Evolutionary conservation across 345 rosid species (phyloP), one percentile per base, ranked within the genome.

Genomic region (Hibiscus syriacus): DNA sequence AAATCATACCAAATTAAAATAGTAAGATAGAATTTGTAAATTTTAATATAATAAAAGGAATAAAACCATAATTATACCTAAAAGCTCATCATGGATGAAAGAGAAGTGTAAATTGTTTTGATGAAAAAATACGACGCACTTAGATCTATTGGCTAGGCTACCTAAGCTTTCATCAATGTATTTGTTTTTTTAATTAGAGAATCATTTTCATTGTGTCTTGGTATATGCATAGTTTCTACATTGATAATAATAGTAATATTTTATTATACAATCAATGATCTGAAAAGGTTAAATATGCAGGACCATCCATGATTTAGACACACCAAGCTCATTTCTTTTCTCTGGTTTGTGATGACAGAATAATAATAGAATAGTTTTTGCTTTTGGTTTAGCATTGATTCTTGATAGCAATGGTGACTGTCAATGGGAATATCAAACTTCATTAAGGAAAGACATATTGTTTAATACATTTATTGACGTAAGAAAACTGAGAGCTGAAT

Each of bases 161-260:
- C 67, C 75, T 17, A 70, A 72, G 29, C 66, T 48, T 39, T 32
- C 75, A 73, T 70, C 70, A 8, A 64, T 68, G 64, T 64, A 73
- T 49, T 58, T 36, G 9, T 19, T 11, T 13, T 23, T 12, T 39
- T 61, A 53, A 10, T 39, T 55, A 16, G 55, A 25, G 48, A 70
- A 59, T 72, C 57, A 59, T 59, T 67, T 8, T 22, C 32, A 16
- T 12, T 50, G 1, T 32, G 29, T 55, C 55, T 73, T 57, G 68
- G 52, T 70, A 66, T 20, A 30, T 48, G 75, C 58, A 70, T 67
- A 67, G 20, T 25, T 23, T 38, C 14, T 12, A 43, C 14, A 43
- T 3, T 43, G 14, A 14, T 43, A 43, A 43, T 43, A 14, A 43
- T 0, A n/a, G n/a, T n/a, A 43, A 43, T 43, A 43, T 22, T 8